Percentiles rank a stretch among this genome's conserved stretches.
These are phyloP conservation scores for Cudoniella acicularis DNA, from an alignment of 495 filamentous ascomycete species.

Conservation along the genomic window DNA sequence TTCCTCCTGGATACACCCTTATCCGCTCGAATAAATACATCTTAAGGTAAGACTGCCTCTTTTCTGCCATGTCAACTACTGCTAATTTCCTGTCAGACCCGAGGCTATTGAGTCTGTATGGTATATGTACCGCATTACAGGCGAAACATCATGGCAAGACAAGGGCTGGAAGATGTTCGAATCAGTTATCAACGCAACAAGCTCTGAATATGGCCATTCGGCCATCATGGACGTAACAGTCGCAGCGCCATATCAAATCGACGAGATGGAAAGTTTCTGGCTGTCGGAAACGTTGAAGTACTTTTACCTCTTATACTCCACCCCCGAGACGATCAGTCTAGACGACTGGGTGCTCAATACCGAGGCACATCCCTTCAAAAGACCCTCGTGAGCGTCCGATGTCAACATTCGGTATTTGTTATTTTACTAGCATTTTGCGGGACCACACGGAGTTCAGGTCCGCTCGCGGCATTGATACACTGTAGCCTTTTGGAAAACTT, in stretches of 20 bases:
- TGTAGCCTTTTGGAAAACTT: too few species aligned
- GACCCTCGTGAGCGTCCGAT: constrained; percentile 32
- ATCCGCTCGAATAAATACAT: constrained; percentile 66
- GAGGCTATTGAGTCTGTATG: constrained; percentile 95
- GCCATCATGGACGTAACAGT: constrained; percentile 72
- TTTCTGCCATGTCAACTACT: not conserved
- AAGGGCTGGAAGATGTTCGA: constrained; percentile 91
- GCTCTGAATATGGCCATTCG: constrained; percentile 62
- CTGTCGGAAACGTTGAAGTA: constrained; percentile 77
- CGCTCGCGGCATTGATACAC: too few species aligned
- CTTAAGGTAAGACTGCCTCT: constrained; percentile 52
- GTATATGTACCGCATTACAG: constrained; percentile 92
- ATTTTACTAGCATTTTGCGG: not conserved
- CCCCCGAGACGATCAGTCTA: constrained; percentile 68
- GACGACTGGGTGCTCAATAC: constrained; percentile 83
- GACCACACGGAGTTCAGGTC: not conserved
- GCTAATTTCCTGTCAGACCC: constrained; percentile 48
- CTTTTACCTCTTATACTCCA: constrained; percentile 73
- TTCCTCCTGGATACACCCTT: constrained; percentile 63
- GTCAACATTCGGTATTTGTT: not conserved
- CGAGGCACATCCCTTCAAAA: constrained; percentile 54
- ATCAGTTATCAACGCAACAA: constrained; percentile 63
- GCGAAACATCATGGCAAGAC: constrained; percentile 73
- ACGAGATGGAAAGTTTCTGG: constrained; percentile 60
- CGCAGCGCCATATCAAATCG: constrained; percentile 18